phyloP scores from a whole-genome alignment of 352 stramenopile species.

The Phytopythium boreale region DNA sequence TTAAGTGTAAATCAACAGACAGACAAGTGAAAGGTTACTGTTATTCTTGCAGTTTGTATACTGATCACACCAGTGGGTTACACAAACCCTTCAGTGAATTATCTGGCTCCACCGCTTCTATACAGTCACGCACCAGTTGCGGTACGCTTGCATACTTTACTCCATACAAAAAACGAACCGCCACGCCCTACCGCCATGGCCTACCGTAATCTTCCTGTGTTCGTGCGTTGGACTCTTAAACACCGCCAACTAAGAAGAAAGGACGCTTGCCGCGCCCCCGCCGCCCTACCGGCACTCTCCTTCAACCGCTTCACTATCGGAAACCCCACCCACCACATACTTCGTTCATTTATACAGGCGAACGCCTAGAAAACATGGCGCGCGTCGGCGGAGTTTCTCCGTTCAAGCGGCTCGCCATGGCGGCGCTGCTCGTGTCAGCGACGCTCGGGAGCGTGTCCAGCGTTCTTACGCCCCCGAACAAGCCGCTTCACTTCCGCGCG shows the following conservation, averaged over 20 bases:
- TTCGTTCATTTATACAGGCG: not conserved
- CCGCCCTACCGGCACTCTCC: not conserved
- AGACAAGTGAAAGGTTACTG: no score
- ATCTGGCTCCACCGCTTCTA: no score
- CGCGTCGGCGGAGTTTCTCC: not conserved
- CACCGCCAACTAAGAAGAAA: not conserved
- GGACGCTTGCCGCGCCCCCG: no score
- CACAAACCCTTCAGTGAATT: no score
- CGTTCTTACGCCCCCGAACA: not conserved
- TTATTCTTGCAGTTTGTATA: no score
- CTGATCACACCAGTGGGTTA: no score
- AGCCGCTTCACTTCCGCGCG: not conserved
- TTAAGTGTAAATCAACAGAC: no score
- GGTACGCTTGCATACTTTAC: not conserved
- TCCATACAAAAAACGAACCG: not conserved
- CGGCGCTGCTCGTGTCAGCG: constrained; percentile 10
- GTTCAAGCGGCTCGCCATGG: not conserved
- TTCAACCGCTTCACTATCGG: not conserved
- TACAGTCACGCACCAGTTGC: no score
- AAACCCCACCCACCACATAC: not conserved
- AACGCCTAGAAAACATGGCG: not conserved
- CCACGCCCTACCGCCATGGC: not conserved
- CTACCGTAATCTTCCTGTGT: not conserved
- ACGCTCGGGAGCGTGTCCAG: constrained; percentile 6
- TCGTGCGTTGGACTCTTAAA: not conserved